These are phyloP conservation scores for Candida silvicultrix DNA, from an alignment of 805 yeast genomes.

Conservation along the genomic window DNA sequence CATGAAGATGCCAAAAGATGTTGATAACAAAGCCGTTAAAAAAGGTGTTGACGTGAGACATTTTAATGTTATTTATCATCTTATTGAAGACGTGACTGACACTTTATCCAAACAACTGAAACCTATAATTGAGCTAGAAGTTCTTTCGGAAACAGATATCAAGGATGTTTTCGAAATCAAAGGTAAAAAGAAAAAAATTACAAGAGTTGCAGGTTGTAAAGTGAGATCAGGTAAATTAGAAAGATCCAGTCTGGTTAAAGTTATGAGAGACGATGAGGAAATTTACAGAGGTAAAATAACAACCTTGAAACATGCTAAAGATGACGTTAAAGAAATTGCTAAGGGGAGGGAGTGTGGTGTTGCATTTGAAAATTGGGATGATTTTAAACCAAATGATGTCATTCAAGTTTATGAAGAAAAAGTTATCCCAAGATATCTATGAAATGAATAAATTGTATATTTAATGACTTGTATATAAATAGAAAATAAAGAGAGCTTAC, in stretches of 20 bases:
- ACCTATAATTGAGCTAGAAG: conserved; percentile 62
- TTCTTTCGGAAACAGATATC: conserved; percentile 59
- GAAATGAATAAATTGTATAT: conserved; percentile 9
- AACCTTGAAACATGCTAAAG: conserved; percentile 76
- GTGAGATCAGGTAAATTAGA: conserved; percentile 64
- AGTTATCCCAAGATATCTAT: conserved; percentile 44
- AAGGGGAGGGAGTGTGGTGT: conserved; percentile 93
- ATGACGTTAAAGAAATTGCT: conserved; percentile 66
- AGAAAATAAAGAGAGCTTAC: background rate
- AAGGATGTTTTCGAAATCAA: conserved; percentile 69
- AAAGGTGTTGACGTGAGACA: conserved; percentile 51
- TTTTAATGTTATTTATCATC: conserved; percentile 78
- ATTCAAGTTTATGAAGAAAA: conserved; percentile 70
- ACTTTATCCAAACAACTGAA: conserved; percentile 52
- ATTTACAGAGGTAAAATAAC: conserved; percentile 56
- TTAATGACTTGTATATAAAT: conserved; percentile 5
- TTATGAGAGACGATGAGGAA: conserved; percentile 43
- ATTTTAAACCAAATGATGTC: conserved; percentile 67
- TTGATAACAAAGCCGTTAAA: conserved; percentile 47
- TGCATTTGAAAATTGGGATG: conserved; percentile 60
- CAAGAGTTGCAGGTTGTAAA: conserved; percentile 83
- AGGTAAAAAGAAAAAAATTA: conserved; percentile 43
- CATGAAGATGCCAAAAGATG: conserved; percentile 56
- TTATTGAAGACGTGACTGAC: conserved; percentile 77
- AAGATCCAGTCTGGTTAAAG: conserved; percentile 51